Percentiles rank a stretch among this genome's conserved stretches.
Evolutionary conservation across 108 stramenopile species (phyloP).

Genomic region (Aurantiochytrium sp.): DNA sequence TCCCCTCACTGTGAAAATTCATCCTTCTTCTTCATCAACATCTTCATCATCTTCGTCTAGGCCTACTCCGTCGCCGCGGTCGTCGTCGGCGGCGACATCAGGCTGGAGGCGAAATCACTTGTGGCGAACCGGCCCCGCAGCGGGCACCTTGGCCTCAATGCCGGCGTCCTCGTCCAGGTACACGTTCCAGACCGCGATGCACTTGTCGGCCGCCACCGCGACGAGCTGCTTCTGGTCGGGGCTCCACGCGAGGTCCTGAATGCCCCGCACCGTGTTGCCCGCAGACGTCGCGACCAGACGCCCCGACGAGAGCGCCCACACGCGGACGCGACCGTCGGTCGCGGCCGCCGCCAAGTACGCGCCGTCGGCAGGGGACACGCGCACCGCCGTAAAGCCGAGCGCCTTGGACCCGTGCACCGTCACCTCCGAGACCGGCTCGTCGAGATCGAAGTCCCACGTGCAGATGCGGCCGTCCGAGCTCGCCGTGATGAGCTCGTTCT

Average conservation of each 20-base stretch:
- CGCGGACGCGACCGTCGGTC: background rate
- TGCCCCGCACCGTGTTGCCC: background rate
- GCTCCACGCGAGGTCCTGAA: background rate
- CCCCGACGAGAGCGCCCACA: background rate
- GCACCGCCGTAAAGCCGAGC: background rate
- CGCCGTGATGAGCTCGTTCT: slow-evolving; percentile 50
- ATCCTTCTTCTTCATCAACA: no score
- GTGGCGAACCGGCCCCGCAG: no score
- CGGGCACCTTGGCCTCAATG: no score
- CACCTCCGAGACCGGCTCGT: slow-evolving; percentile 42
- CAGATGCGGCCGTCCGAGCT: slow-evolving; percentile 44
- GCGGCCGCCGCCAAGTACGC: background rate
- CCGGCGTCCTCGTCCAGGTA: background rate
- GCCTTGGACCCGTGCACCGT: background rate
- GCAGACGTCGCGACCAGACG: background rate
- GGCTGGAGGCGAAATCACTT: no score
- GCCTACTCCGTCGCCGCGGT: no score
- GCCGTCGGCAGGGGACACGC: background rate
- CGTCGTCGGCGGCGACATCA: no score
- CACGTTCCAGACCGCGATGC: background rate
- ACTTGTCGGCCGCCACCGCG: background rate
- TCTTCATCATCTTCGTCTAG: no score
- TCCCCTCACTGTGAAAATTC: no score
- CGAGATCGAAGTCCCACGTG: slow-evolving; percentile 51
- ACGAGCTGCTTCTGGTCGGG: slow-evolving; percentile 17